Percentiles rank a stretch among this genome's conserved stretches.
These are phyloP conservation scores for Nymphaea thermarum DNA, from an alignment of 164 flowering plant genomes.

Conservation along the genomic window DNA sequence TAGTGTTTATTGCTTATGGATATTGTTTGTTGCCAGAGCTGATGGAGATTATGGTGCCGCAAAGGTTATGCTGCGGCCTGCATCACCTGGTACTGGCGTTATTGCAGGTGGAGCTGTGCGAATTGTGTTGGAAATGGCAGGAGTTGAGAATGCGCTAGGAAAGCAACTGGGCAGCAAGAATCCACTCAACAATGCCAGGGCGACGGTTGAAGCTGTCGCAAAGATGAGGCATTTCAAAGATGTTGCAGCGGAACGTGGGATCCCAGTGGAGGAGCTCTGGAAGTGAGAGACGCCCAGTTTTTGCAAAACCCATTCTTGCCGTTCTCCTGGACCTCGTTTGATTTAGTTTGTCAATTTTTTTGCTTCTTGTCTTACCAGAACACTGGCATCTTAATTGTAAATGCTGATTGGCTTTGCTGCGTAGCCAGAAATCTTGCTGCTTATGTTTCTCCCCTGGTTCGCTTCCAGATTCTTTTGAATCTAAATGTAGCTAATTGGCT, in stretches of 20 bases:
- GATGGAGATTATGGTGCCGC: constrained; percentile 95
- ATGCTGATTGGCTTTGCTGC: too few relatives aligned
- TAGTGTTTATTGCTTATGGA: not conserved
- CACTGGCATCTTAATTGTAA: too few relatives aligned
- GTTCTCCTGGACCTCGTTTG: too few relatives aligned
- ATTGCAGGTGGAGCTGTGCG: constrained; percentile 96
- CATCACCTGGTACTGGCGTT: constrained; percentile 95
- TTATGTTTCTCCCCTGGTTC: too few relatives aligned
- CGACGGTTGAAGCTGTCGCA: constrained; percentile 68
- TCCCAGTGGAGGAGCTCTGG: constrained; percentile 97
- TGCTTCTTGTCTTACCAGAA: too few relatives aligned
- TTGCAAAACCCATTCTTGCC: too few relatives aligned
- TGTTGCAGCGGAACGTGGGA: constrained; percentile 77
- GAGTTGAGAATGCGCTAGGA: constrained; percentile 91
- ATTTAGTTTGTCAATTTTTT: too few relatives aligned
- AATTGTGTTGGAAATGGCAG: constrained; percentile 89
- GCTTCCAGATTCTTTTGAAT: too few relatives aligned
- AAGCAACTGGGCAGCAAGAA: constrained; percentile 88
- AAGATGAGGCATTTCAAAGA: constrained; percentile 76
- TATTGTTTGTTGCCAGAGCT: constrained; percentile 27
- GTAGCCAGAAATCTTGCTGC: too few relatives aligned
- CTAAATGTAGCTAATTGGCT: too few relatives aligned
- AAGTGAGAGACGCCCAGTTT: constrained; percentile 27
- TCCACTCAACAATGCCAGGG: constrained; percentile 94
- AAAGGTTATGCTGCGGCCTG: constrained; percentile 97